phyloP scores from a whole-genome alignment of 1,284 basidiomycete genomes.

The Ceratobasidium sp. region DNA sequence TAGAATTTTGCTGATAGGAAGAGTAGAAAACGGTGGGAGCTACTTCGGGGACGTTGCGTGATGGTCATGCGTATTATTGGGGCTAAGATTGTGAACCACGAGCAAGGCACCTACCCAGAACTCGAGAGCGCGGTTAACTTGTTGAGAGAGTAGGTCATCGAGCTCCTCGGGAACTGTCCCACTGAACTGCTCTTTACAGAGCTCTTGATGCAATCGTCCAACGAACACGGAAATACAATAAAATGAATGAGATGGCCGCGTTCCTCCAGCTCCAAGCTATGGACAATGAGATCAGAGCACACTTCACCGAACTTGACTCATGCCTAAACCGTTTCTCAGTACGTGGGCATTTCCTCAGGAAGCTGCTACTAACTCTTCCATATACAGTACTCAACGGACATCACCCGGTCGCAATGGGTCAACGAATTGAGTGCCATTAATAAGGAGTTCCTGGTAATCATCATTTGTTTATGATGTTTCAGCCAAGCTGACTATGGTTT shows the following conservation, averaged over 20 bases:
- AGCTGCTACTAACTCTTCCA: background rate
- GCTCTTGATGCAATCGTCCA: background rate
- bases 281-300: conserved; percentile 11
- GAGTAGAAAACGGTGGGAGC: conserved; percentile 21
- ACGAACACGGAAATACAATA: conserved; percentile 5
- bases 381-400: background rate
- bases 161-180: background rate
- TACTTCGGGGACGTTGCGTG: conserved; percentile 15
- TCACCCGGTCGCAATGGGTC: conserved; percentile 15
- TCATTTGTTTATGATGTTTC: too few relatives aligned
- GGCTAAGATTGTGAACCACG: background rate
- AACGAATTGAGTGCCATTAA: conserved; percentile 6
- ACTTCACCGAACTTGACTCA: conserved; percentile 4
- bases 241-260: background rate
- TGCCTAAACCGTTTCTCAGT: conserved; percentile 26
- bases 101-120: background rate
- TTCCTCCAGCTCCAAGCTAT: background rate
- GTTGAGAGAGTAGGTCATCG: conserved; percentile 1
- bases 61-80: conserved; percentile 23
- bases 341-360: background rate
- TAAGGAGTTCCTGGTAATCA: too few relatives aligned
- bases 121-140: background rate
- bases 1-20: background rate
- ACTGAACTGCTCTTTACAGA: background rate
- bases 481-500: too few relatives aligned